Evolutionary conservation across 2,329 filamentous ascomycete species (phyloP), one percentile per base, ranked within the genome.

Genomic region (Sporothrix mexicana): DNA sequence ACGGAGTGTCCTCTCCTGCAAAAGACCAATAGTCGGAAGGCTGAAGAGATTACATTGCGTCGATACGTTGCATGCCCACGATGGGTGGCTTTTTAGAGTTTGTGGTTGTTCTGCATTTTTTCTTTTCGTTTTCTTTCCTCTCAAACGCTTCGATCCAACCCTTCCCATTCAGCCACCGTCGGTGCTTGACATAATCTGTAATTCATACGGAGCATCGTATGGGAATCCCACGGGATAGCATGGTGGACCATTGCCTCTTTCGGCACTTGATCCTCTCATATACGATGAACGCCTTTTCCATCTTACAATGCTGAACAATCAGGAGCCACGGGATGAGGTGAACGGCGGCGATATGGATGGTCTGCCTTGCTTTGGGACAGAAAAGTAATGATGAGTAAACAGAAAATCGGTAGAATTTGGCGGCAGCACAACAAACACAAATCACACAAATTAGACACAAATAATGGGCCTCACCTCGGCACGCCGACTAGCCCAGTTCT

Each of bases 301-400:
- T 61, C 15, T 4, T 8, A 43, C 17, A 41, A 7, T 23, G 41
- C 36, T 10, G 41, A 59, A 45, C 59, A 45, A 64, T 23, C 36
- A 64, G 36, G 59, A 64, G 30, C 30, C 9, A n/a, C n/a, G 59
- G 36, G 59, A 64, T 45, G 36, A 55, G 51, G 51, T 55, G 51
- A 55, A 55, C 51, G 20, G n/a, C 20, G 20, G 51, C 15, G 2
- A 20, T 20, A 25, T 15, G 7, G n/a, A 41, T 25, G 30, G 30
- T 36, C 3, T 4, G 3, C 7, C 4, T 36, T 36, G 30, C 30
- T 36, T 36, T 36, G 30, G 55, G 20, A 59, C 13, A 36, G 10
- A 36, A 61, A 30, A 59, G 12, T 13, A 61, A 61, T 36, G 62
- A 66, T 66, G 62, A 66, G 62, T 66, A 66, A 66, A 66, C 62